Evolutionary conservation across 2,329 filamentous ascomycete species (phyloP), one percentile per base, ranked within the genome.

Genomic region (Pseudopyrenochaeta lycopersici): DNA sequence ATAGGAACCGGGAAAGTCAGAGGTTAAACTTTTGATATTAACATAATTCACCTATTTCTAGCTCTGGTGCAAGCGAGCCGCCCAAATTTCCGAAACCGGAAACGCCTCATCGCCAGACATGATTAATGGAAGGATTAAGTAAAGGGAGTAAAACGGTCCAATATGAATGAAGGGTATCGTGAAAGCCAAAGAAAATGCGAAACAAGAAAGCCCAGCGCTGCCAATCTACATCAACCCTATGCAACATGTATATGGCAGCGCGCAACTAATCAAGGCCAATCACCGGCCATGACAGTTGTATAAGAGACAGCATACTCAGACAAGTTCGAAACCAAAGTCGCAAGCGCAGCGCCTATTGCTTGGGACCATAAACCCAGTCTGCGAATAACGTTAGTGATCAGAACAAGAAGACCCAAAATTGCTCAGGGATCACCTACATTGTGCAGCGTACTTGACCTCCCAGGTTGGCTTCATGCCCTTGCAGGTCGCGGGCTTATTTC

Each of bases 361-460:
- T 62, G 12, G 64, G 60, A 15, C 72, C 76, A 58, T 77, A 81
- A 46, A 81, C 77, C 79, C 79, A 82, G 63, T 82, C 59, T 62
- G 31, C 7, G n/a, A 46, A 20, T 27, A 14, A 18, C 14, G 32
- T 62, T 31, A 62, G 56, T n/a, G 23, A 81, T 60, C 79, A 72
- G n/a, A 36, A 10, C 17, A n/a, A 42, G 20, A 39, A 7, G 40
- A 5, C 30, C 20, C 14, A 17, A 20, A 11, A 4, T 3, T 12
- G 15, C 36, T 40, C 14, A 11, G 33, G 2, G 29, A 12, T 12
- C 4, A 62, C 65, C 53, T 56, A 68, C 65, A 68, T 46, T 72
- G 68, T 2, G 81, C 77, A 4, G 78, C 74, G 60, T 83, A 83
- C 23, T 75, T 71, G 14, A 80, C 76, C 49, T 77, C 70, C 47